Base-by-base conservation (phyloP, 345 rosid species). In the Hevea brasiliensis region DNA sequence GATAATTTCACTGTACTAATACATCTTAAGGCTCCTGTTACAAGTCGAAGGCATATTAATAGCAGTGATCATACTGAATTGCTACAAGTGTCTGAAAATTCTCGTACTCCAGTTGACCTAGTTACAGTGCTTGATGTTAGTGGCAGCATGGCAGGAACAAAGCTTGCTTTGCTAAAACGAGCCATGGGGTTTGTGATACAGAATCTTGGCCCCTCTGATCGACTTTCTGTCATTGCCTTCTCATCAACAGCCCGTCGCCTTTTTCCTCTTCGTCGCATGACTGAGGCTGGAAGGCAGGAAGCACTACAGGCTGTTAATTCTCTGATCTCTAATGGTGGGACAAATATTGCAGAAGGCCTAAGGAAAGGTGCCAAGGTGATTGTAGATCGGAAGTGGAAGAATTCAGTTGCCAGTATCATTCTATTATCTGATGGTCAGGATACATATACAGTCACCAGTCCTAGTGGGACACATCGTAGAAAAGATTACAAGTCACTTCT, bases 401-500 rank as follows among this genome's bases (percentile, higher is more conserved):
- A 76, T 64, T 76, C 82, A 9, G 76, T 80, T 59, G 72, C 78
- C 24, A 81, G 83, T 61, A 72, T 84, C 13, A 81, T 84, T 13
- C 72, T 81, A 29, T 65, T 84, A 24, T 79, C 85, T 35, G 85
- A 81, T 72, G 87, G 85, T 8, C 78, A 74, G 58, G 87, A 79
- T 64, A 81, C 87, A 1, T 51, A 81, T 72, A 67, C 77, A 6
- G 56, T 67, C 40, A 27, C 32, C 6, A 60, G 76, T 61, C 67
- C 63, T n/a, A 72, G 75, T 1, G 79, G 86, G 26, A 61, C 60
- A 23, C 56, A 41, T 45, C 23, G 81, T 35, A 83, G 79, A 75
- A 53, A 76, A 10, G 84, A 81, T 79, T 88, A 85, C 76, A 86
- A 80, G 74, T 65, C 89, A n/a, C 91, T 94, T 74, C 88, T 94